Base-by-base conservation (phyloP, 352 stramenopile genomes). In the Globisporangium uncinulatum region DNA sequence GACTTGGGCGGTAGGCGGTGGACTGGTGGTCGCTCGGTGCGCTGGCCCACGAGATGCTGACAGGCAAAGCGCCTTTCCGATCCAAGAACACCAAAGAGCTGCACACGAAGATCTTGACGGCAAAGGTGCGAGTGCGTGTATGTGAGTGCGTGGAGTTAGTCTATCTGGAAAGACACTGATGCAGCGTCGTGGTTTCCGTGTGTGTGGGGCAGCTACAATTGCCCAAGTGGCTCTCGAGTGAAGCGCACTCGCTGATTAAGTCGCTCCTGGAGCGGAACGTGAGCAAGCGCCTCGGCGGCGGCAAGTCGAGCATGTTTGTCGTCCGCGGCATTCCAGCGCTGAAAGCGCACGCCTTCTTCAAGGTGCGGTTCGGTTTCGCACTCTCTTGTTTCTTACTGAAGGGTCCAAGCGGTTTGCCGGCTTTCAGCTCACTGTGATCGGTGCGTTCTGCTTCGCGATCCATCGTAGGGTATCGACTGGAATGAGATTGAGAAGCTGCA, bases 281-380 rank as follows among this genome's bases (percentile, higher is more conserved):
- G 6, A 88, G 85, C 59, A 97, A 98, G 67, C 75, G 97, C 36
- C 78, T 99, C 34, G 97, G 96, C 34, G 82, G 83, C 0, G 79
- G 93, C 8, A 98, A 96, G 67, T 95, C 89, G 17, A 98, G 92
- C 15, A 99, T 99, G 94, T 99, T 99, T 67, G 82, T 98, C 41
- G 86, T 99, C 4, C 95, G 96, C 49, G 97, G 97, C 32, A 90
- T 99, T 6, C 83, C 96, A 29, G 95, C 86, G 21, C 62, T 99
- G 37, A 99, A 99, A 69, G 70, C 83, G 46, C 88, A 98, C 36
- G 62, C 87, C 0, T 99, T 99, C 69, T 99, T 99, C 70, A 91
- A 87, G 69, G 82, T 89, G 58, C 9, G 56, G 17, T 48, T 46
- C 9, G n/a, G 5, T 9, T 9, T 37, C 32, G 4, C 32, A 9